Evolutionary conservation across 23 red algal species (phyloP), one percentile per base, ranked within the genome.

Genomic region (Cyanidiococcus yangmingshanensis): DNA sequence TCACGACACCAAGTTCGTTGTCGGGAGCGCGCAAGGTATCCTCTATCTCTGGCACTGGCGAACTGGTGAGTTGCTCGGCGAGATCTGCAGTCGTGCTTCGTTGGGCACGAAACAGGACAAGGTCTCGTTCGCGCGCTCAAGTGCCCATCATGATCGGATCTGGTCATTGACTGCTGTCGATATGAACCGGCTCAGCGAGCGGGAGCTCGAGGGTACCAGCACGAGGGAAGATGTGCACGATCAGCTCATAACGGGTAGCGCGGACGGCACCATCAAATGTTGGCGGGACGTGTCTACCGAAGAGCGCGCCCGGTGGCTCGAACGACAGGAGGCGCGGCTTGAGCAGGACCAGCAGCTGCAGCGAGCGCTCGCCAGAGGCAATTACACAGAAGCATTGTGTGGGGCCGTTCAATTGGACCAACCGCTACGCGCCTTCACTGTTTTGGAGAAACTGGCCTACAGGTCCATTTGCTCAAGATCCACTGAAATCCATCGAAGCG

Each of bases 281-380:
- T 71, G 63, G 63, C 63, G 63, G 3, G 63, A 71, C 32, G 63
- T 71, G 63, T 32, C 63, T 71, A 29, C 63, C n/a, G 63, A 71
- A 29, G n/a, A 71, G 63, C n/a, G 21, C 7, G 63, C 21, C 16
- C 63, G 63, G n/a, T 7, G 7, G 21, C n/a, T 35, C 21, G n/a
- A 17, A 29, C 12, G 32, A 71, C 63, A 35, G n/a, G 63, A 71
- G 7, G 63, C 63, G 12, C 7, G 21, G 63, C 32, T 71, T 12
- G 3, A 32, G 63, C 7, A 3, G 21, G 63, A 71, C 21, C 63
- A 71, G 63, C 3, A 25, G 63, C 63, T 71, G 63, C 63, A 71
- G 27, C 15, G 32, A 32, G 63, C 63, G 63, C 63, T 71, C 7
- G n/a, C 21, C n/a, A 25, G 7, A 7, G 63, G 63, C 3, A 25